Base-by-base conservation (phyloP, 306 rosid species). In the Mimosa pudica region DNA sequence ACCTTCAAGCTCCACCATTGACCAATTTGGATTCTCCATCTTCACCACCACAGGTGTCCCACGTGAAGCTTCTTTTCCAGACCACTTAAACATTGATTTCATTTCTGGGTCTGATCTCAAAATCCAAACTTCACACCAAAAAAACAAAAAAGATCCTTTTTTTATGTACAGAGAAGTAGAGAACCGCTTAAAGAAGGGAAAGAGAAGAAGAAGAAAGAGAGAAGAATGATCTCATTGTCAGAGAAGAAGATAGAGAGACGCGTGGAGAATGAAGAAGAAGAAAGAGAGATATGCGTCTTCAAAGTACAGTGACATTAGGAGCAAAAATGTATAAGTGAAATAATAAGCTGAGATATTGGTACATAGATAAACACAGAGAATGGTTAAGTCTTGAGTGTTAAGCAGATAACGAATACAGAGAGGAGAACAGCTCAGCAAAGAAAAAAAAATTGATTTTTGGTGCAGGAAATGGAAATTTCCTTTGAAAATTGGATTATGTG, bases 11-110 rank as follows among this genome's bases (percentile, higher is more conserved):
- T 95, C 99, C 12, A 91, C 97, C 97, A 95, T 91, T 12, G 98
- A 91, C 94, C 94, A 95, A 83, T 93, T 95, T 0, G 99, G 98
- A 33, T 93, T 95, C 79, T 95, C 97, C 99, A 95, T 95, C 82
- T 93, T 95, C 14, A 95, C 97, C 60, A 93, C 98, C 70, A 95
- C 98, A 3, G 99, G 98, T n/a, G 98, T 95, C 69, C 98, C 98
- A 1, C 89, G 81, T 72, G 85, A 97, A 41, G 71, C 7, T n/a
- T 95, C 93, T 42, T 92, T 90, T 64, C 77, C 87, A 84, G 94
- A 91, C 99, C 98, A 91, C 69, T 88, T 81, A 75, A 88, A 94
- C 76, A 84, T 83, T 13, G 94, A 87, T 16, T 95, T 87, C 96
- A 92, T 95, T 84, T 60, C 77, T 6, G 20, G 42, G 62, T 45